Evolutionary conservation across 108 stramenopile genomes (phyloP).

Genomic region (Cyclotella atomus): DNA sequence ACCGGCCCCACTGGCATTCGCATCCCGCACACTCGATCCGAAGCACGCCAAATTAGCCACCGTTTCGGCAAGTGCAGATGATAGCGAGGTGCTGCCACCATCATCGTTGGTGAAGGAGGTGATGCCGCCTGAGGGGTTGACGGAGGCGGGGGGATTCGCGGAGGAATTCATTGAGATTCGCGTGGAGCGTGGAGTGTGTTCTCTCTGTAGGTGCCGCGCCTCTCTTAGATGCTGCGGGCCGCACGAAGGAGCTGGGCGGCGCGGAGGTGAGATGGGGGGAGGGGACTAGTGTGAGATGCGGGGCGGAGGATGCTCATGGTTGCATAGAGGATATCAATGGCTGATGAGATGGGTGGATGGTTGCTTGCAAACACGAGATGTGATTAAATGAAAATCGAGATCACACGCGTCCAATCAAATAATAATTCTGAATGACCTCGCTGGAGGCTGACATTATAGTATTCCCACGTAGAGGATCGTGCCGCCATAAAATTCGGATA

Average conservation of each 20-base stretch:
- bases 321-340: background rate
- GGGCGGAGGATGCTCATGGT: constrained; percentile 2
- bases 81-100: constrained; percentile 16
- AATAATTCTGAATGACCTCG: too few species aligned
- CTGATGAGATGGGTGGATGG: background rate
- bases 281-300: background rate
- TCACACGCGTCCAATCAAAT: too few species aligned
- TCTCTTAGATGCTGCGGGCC: too few species aligned
- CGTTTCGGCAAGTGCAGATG: constrained; percentile 31
- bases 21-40: background rate
- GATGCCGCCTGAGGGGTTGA: too few species aligned
- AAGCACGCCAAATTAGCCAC: constrained; percentile 34
- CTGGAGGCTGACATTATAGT: too few species aligned
- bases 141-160: background rate
- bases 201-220: too few species aligned
- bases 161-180: background rate
- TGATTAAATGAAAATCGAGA: too few species aligned
- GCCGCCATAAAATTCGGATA: too few species aligned
- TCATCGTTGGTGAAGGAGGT: constrained; percentile 16
- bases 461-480: too few species aligned
- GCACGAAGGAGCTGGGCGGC: too few species aligned
- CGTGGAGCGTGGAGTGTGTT: background rate
- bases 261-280: background rate
- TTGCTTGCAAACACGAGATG: background rate
- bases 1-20: background rate